Conservation (phyloP, 1,284 basidiomycete genomes). For the Tylopilus orsonianus region DNA sequence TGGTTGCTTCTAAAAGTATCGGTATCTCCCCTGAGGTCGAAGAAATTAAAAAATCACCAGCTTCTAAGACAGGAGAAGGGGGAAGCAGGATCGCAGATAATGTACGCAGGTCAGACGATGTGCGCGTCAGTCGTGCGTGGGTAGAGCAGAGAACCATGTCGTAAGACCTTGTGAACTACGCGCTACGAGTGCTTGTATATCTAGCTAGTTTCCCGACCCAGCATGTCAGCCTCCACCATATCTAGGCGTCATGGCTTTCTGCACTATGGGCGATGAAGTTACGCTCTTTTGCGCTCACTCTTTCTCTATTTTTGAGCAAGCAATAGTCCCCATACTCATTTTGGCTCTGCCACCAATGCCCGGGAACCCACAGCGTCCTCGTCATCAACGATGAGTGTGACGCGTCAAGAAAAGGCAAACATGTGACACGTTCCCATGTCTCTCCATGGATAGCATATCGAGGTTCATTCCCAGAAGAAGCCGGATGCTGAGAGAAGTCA, state of each 20-base stretch:
- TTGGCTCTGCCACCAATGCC: slow-evolving; percentile 56
- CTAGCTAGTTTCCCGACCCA: slow-evolving; percentile 23
- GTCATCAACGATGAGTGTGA: slow-evolving; percentile 70
- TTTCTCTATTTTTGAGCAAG: slow-evolving; percentile 54
- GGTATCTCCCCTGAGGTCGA: slow-evolving; percentile 56
- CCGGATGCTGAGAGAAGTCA: slow-evolving; percentile 71
- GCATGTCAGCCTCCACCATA: slow-evolving; percentile 22
- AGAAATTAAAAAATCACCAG: slow-evolving; percentile 39
- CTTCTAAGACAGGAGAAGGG: slow-evolving; percentile 48
- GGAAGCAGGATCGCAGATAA: slow-evolving; percentile 36
- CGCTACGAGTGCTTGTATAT: slow-evolving; percentile 10
- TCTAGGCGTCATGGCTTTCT: slow-evolving; percentile 10
- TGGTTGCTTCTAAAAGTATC: slow-evolving; percentile 43
- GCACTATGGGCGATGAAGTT: slow-evolving; percentile 22
- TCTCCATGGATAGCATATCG: slow-evolving; percentile 64
- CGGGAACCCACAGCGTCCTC: slow-evolving; percentile 78
- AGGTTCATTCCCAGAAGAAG: slow-evolving; percentile 64
- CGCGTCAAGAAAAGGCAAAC: slow-evolving; percentile 80
- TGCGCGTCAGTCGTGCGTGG: slow-evolving; percentile 30
- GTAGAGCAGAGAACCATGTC: slow-evolving; percentile 17
- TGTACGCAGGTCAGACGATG: slow-evolving; percentile 37
- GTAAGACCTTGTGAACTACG: background rate
- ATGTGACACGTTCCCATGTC: slow-evolving; percentile 76
- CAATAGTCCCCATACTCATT: slow-evolving; percentile 77
- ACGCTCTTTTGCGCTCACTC: slow-evolving; percentile 42